Evolutionary conservation across 495 filamentous ascomycete genomes (phyloP).

Genomic region (Penicillium longicatenatum): DNA sequence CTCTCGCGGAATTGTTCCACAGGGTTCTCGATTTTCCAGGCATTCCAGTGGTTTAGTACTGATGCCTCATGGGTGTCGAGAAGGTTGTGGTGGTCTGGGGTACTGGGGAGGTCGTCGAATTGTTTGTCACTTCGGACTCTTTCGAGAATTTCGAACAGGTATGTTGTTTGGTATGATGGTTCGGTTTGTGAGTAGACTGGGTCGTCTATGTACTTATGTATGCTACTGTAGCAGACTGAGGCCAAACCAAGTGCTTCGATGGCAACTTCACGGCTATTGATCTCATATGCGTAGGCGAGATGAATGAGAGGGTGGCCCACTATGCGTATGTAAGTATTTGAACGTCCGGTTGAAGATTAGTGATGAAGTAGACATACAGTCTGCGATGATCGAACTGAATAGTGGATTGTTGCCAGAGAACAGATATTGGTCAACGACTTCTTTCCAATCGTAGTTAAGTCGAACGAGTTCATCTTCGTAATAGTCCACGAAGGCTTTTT

Average conservation of each 20-base stretch:
- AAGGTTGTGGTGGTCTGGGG: constrained; percentile 64
- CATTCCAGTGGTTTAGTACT: constrained; percentile 84
- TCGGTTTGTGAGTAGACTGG: constrained; percentile 60
- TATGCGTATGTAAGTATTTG: constrained; percentile 6
- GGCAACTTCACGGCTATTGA: constrained; percentile 74
- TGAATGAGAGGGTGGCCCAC: constrained; percentile 90
- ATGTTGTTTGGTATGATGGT: constrained; percentile 51
- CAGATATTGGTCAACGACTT: constrained; percentile 72
- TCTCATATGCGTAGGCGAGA: constrained; percentile 83
- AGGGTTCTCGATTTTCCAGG: constrained; percentile 69
- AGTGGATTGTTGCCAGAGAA: constrained; percentile 75
- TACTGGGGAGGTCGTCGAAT: constrained; percentile 58
- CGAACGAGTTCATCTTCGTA: constrained; percentile 85
- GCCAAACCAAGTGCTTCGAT: constrained; percentile 80
- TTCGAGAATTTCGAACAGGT: constrained; percentile 66
- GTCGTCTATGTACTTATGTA: constrained; percentile 80
- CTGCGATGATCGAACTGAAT: constrained; percentile 73
- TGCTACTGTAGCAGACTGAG: constrained; percentile 68
- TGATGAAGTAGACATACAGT: constrained; percentile 59
- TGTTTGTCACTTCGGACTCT: constrained; percentile 53
- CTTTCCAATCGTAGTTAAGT: constrained; percentile 81
- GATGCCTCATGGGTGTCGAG: constrained; percentile 69
- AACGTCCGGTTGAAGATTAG: not conserved
- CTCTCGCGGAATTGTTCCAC: constrained; percentile 72
- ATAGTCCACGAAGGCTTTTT: constrained; percentile 88